Base-by-base conservation (phyloP, 1,284 basidiomycete species). In the Gastroboletus turbinatus region DNA sequence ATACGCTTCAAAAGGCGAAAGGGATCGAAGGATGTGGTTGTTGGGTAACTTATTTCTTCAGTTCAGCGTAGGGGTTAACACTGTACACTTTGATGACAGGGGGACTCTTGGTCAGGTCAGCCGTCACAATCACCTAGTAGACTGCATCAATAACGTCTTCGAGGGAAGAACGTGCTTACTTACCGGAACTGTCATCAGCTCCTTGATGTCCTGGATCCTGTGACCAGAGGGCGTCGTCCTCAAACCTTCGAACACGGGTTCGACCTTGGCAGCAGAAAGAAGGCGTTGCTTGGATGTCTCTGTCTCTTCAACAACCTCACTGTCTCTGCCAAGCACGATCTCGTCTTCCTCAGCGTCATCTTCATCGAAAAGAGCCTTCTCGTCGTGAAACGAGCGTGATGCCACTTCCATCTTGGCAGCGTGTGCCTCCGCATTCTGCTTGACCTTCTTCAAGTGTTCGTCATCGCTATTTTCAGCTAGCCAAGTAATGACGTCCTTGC, bases 401-500 rank as follows among this genome's bases (percentile, higher is more conserved):
- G 82, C 81, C 51, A 93, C 88, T 71, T 93, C 90, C 91, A 93
- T 92, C 76, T 92, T 88, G 61, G 88, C 67, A 2, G 92, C 88
- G 62, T 92, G 89, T 62, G 90, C 86, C 69, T 95, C 88, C 1
- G 88, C 87, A 60, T 88, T 90, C 73, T 90, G 88, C 73, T 95
- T 94, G 61, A 96, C 91, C 74, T 92, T 92, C 78, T 89, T 90
- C 63, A 96, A 77, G 68, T 96, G 93, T 67, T 94, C 92, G 66
- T 96, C 94, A 68, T 99, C 96, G 66, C 89, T 92, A 67, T 91
- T 91, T 75, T 96, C 94, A 16, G 94, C 93, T 42, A 99, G 82
- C 91, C 91, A 98, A 33, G 82, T 87, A 59, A 99, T 92, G 51
- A 98, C 95, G 67, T 99, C 95, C 56, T 87, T 84, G 62, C 82